Percentiles rank a stretch among this genome's conserved stretches.
Conservation (phyloP, 2,329 filamentous ascomycete species). For the Xylariaceae sp. region DNA sequence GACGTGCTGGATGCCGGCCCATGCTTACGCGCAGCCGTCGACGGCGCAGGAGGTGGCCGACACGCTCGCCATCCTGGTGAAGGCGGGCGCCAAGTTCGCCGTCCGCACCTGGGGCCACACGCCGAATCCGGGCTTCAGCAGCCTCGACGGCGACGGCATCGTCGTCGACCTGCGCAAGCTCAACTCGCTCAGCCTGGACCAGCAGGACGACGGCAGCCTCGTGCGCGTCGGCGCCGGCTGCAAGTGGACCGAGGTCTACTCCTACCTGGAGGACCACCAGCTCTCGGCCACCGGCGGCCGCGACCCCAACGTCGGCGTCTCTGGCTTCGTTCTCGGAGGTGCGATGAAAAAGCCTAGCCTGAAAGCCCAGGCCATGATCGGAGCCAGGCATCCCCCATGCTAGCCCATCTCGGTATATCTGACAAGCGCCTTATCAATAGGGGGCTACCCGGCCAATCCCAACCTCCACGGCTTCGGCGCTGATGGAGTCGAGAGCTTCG, state of each 20-base stretch:
- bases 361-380: neutral
- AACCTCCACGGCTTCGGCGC: conserved; percentile 10
- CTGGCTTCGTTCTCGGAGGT: conserved; percentile 13
- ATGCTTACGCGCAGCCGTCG: conserved; percentile 6
- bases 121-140: conserved; percentile 9
- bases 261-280: conserved; percentile 8
- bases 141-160: conserved; percentile 9
- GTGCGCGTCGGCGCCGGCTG: conserved; percentile 6
- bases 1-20: conserved; percentile 9
- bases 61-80: conserved; percentile 4
- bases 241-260: conserved; percentile 10
- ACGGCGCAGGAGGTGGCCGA: conserved; percentile 7
- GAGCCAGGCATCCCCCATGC: neutral
- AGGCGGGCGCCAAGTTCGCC: conserved; percentile 7
- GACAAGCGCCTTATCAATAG: conserved; percentile 2
- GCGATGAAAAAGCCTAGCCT: neutral
- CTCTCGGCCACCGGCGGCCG: conserved; percentile 10
- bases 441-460: conserved; percentile 11
- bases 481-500: conserved; percentile 12
- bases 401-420: neutral
- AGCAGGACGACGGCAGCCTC: no score
- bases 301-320: conserved; percentile 9
- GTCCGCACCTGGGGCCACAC: conserved; percentile 12
- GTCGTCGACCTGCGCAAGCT: conserved; percentile 11
- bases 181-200: conserved; percentile 3